Base-by-base conservation (phyloP, 176 grass and related monocot species). In the Cenchrus fungigraminus region DNA sequence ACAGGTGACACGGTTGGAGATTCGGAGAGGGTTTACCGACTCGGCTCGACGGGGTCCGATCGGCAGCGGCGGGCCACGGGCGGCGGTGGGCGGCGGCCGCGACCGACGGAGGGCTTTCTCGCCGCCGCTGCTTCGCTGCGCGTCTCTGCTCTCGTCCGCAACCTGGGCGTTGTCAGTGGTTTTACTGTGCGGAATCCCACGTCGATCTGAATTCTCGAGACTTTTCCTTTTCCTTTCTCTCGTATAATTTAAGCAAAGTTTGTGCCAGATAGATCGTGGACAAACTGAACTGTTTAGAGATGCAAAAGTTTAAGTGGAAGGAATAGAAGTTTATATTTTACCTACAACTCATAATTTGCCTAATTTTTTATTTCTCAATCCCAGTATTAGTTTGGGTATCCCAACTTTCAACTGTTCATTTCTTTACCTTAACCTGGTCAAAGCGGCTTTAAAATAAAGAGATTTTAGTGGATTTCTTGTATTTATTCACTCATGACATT, bases 151-250 rank as follows among this genome's bases (percentile, higher is more conserved):
- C 40, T 82, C 65, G 66, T 79, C 73, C 55, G 20, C 73, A 0
- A 6, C 57, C 68, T 28, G 32, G 32, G 3, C 16, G 65, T 62
- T 25, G 59, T 47, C 77, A 52, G 75, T 19, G 10, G 83, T 80
- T 89, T 72, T 65, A 83, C 79, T 65, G 40, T 86, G 88, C 43
- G 74, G 88, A 63, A 74, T 80, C 82, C 72, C 62, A 83, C 75
- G 63, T 56, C 79, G 59, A 86, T 90, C 79, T 86, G 79, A 90
- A 67, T 90, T 65, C 78, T 43, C 47, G 13, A 47, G 50, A 13
- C 73, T 40, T 82, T 82, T 72, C 9, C 37, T 64, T 76, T 65
- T 63, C 31, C 72, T 66, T 64, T 65, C 72, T 66, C 55, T 73
- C 61, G 62, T 64, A 31, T 64, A 31, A 12, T 34, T 32, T 31